Base-by-base conservation (phyloP, 495 filamentous ascomycete genomes). In the Penicillium crystallinum region DNA sequence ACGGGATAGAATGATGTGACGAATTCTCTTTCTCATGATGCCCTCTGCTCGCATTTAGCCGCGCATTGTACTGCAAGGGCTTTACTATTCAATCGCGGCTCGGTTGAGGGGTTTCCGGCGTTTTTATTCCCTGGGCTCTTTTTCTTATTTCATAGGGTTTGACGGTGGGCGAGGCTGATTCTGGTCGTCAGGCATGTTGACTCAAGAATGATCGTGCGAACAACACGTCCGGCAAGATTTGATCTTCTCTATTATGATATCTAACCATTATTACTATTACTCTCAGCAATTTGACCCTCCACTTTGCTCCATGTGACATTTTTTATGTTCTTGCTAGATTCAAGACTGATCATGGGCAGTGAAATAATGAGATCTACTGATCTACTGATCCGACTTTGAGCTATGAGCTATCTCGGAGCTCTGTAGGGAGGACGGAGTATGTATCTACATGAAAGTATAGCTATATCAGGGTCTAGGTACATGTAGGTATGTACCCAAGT, bases 1-100 rank as follows among this genome's bases (percentile, higher is more conserved):
- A 98, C 73, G 91, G 91, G 64, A 98, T 98, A 81, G 95, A 96
- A 83, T 98, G 86, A 91, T 55, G 60, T 65, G 57, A 65, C 56
- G 62, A 62, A 44, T 61, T 63, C 62, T 38, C 22, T 35, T 65
- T 61, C 54, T 68, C 59, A 65, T 63, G 56, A 58, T 71, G 62
- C 65, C 63, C 66, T 67, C 63, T 73, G 62, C 65, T 59, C 61
- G 62, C 66, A 68, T 65, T 58, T 65, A 57, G 68, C 70, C 64
- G 69, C 64, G 66, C 65, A 59, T 61, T 54, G 59, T 63, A 53
- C 63, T 63, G 56, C 64, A 54, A 65, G 53, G 62, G 49, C 63
- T 67, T 43, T 65, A 52, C 59, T 56, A 44, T 65, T 61, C 54
- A 68, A 58, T 68, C 55, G 52, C 64, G 68, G 71, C 57, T 69